phyloP scores from a whole-genome alignment of 179 eudicot species.

The Dionaea muscipula region DNA sequence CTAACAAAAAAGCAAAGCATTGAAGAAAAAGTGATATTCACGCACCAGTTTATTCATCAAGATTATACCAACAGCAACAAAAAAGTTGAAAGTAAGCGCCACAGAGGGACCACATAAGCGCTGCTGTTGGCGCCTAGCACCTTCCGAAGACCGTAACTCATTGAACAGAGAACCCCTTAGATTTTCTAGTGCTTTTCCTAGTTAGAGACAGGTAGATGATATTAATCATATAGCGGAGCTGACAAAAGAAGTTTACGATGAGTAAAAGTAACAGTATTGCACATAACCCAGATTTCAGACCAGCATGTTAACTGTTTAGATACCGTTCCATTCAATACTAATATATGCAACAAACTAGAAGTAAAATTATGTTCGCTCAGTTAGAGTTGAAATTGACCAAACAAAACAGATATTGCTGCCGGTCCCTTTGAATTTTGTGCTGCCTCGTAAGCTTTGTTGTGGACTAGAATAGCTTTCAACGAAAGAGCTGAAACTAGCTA shows the following conservation, averaged over 20 bases:
- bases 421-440: no score
- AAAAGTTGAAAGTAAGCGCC: constrained; percentile 84
- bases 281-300: background rate
- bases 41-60: constrained; percentile 81
- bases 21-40: background rate
- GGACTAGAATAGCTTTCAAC: no score
- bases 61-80: constrained; percentile 78
- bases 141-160: constrained; percentile 45
- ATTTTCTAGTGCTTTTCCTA: constrained; percentile 83
- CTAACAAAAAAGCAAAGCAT: background rate
- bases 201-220: constrained; percentile 5
- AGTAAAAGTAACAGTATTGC: background rate
- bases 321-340: no score
- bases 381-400: no score
- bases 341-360: no score
- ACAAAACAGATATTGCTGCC: no score
- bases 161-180: constrained; percentile 60
- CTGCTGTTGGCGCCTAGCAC: constrained; percentile 65
- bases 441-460: no score
- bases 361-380: no score
- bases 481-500: no score
- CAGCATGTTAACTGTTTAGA: no score
- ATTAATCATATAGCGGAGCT: background rate
- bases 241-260: background rate
- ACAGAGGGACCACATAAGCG: constrained; percentile 58